Evolutionary conservation across 1,284 basidiomycete species (phyloP).

Genomic region (Cryptococcus hybrid): DNA sequence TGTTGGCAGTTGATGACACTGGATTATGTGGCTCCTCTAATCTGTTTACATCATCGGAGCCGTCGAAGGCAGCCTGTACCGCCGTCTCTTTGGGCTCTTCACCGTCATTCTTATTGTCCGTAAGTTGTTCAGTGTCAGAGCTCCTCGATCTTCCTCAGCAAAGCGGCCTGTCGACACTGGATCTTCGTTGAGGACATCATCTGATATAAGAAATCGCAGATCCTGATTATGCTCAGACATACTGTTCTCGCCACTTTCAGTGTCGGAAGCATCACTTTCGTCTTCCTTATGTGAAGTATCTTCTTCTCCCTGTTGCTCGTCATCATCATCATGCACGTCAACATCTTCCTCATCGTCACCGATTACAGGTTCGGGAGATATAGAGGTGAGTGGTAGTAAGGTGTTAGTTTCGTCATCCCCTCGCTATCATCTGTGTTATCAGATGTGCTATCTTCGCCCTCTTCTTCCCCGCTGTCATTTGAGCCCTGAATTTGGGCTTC

Average conservation of each 20-base stretch:
- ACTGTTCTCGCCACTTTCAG: conserved; percentile 16
- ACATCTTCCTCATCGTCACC: conserved; percentile 30
- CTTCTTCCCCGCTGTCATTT: conserved; percentile 35
- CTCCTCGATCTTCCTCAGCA: no score
- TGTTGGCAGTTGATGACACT: no score
- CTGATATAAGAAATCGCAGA: conserved; percentile 22
- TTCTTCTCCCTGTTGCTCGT: conserved; percentile 6
- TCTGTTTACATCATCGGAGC: no score
- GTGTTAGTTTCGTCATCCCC: conserved; percentile 34
- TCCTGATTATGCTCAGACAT: conserved; percentile 18
- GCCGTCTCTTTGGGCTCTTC: neutral
- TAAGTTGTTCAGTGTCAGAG: no score
- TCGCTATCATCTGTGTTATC: conserved; percentile 37
- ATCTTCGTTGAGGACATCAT: conserved; percentile 11
- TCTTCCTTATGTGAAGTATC: conserved; percentile 18
- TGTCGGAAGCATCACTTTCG: conserved; percentile 24
- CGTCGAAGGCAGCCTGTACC: neutral
- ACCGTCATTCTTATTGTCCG: neutral
- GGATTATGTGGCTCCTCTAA: no score
- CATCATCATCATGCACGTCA: conserved; percentile 4
- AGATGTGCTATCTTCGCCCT: conserved; percentile 21
- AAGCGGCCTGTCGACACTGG: neutral
- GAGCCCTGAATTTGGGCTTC: conserved; percentile 74
- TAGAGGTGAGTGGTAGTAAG: neutral
- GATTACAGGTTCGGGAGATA: neutral